Conservation (phyloP, 2,329 filamentous ascomycete genomes). For the Curvularia lunata region DNA sequence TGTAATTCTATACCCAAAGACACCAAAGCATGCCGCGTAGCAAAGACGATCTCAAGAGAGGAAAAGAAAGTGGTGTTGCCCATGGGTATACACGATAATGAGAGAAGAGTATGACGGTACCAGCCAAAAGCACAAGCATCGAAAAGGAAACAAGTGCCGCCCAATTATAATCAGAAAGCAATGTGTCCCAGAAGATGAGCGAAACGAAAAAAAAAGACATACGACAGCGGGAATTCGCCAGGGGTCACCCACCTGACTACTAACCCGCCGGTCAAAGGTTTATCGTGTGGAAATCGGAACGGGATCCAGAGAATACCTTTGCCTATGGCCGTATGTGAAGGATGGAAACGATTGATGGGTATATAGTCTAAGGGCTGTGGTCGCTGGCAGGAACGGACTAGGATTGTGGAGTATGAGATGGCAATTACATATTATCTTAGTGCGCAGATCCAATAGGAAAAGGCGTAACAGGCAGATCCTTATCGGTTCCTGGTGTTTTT, state of each 20-base stretch:
- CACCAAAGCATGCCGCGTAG: background rate
- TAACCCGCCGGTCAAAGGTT: background rate
- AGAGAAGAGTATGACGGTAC: background rate
- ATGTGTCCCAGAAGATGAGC: too few relatives aligned
- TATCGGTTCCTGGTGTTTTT: conserved; percentile 24
- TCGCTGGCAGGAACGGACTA: background rate
- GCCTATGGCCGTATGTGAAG: conserved; percentile 6
- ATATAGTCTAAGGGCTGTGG: background rate
- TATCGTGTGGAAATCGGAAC: background rate
- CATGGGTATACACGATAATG: background rate
- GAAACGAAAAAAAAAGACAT: background rate
- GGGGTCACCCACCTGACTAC: conserved; percentile 4
- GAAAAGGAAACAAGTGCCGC: background rate
- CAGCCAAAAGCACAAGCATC: background rate
- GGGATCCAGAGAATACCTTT: background rate
- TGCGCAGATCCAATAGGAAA: conserved; percentile 28
- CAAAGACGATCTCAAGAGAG: background rate
- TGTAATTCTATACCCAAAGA: background rate
- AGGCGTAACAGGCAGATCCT: conserved; percentile 43
- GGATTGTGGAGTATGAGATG: too few relatives aligned
- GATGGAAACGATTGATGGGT: background rate
- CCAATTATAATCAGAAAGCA: background rate
- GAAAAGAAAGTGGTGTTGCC: background rate
- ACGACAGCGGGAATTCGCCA: background rate
- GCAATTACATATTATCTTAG: background rate